A percentile compares a stretch with the other conserved stretches of the same genome.
Evolutionary conservation across 371 early-diverging fungal genomes (phyloP).

Genomic region (Entomophthora muscae): DNA sequence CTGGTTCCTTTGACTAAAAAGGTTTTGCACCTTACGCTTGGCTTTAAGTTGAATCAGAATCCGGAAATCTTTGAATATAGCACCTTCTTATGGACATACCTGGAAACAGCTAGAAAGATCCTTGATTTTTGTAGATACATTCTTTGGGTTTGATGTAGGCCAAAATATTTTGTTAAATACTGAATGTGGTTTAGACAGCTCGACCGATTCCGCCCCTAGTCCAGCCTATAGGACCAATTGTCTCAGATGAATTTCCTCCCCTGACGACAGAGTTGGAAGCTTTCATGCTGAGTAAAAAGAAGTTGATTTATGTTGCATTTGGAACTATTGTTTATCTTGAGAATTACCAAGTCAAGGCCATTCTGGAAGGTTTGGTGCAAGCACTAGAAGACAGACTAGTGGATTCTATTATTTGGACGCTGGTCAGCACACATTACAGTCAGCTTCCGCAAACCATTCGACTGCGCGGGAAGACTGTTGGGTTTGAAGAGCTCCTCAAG

Average conservation of each 20-base stretch:
- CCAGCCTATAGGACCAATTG: constrained; percentile 18
- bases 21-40: not conserved
- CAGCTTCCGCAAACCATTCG: constrained; percentile 8
- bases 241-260: constrained; percentile 11
- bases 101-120: constrained; percentile 6
- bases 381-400: constrained; percentile 9
- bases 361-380: constrained; percentile 12
- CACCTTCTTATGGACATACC: too few species aligned
- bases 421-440: constrained; percentile 3
- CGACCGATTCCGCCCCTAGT: constrained; percentile 17
- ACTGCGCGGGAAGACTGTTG: constrained; percentile 1
- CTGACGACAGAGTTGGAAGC: constrained; percentile 10
- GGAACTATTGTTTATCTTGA: constrained; percentile 13
- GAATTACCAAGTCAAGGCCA: constrained; percentile 6
- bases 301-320: constrained; percentile 19
- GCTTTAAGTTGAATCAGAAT: constrained; percentile 4
- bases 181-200: constrained; percentile 10
- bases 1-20: not conserved
- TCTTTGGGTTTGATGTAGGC: constrained; percentile 8
- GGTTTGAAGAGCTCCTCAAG: constrained; percentile 5
- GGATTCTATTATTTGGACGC: constrained; percentile 20
- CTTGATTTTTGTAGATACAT: constrained; percentile 8
- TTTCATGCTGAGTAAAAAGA: constrained; percentile 12
- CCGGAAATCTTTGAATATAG: too few species aligned
- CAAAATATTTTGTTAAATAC: not conserved